A percentile compares a stretch with the other conserved stretches of the same genome.
Conservation (phyloP, 768 basidiomycete species). For the Psilocybe cyanescens region DNA sequence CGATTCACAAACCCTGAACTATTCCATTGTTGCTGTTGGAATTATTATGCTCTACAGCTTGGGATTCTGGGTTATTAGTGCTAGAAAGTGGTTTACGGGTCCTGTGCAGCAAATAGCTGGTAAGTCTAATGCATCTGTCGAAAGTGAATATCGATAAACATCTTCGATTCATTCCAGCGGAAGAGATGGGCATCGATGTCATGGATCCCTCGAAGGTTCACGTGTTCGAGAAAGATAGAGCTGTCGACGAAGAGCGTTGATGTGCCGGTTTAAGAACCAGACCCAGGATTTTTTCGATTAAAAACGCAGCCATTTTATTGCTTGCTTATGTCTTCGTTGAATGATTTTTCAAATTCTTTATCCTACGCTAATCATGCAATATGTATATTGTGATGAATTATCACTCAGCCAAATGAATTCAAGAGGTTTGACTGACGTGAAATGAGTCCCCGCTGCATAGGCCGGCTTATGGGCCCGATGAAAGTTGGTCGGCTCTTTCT, state of each 20-base stretch:
- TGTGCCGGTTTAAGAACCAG: too few species aligned
- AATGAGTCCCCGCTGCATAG: too few species aligned
- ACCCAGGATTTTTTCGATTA: too few species aligned
- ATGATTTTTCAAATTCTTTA: too few species aligned
- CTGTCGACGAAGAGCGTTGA: not conserved
- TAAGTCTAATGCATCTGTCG: constrained; percentile 28
- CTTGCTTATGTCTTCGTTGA: too few species aligned
- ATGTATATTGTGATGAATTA: too few species aligned
- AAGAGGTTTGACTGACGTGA: too few species aligned
- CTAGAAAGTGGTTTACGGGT: constrained; percentile 74
- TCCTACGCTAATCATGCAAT: too few species aligned
- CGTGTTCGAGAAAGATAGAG: constrained; percentile 6
- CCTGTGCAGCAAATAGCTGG: constrained; percentile 69
- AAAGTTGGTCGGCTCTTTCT: too few species aligned
- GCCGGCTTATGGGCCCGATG: too few species aligned
- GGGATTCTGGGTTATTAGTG: constrained; percentile 73
- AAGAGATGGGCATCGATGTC: constrained; percentile 53
- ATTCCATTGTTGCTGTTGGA: constrained; percentile 75
- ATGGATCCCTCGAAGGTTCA: constrained; percentile 36
- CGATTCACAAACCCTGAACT: constrained; percentile 73
- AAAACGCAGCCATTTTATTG: too few species aligned
- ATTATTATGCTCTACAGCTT: constrained; percentile 68
- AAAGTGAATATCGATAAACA: not conserved
- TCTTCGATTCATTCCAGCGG: constrained; percentile 35
- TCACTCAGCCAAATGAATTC: too few species aligned